These are phyloP conservation scores for Bipolaris sorokiniana DNA, from an alignment of 2,329 filamentous ascomycete species.

Conservation along the genomic window DNA sequence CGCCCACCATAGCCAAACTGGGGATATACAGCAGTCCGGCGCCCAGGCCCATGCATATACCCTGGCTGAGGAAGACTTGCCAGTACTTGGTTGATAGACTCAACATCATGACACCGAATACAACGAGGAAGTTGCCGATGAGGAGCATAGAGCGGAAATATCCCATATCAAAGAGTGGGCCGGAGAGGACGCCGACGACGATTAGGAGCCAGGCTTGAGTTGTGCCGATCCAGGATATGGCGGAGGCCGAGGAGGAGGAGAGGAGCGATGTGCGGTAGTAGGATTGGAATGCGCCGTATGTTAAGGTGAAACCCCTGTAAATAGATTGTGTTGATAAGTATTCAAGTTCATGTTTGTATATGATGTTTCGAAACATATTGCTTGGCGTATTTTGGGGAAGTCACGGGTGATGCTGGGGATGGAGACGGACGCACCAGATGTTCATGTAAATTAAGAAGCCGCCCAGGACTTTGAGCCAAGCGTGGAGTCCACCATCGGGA, in stretches of 20 bases:
- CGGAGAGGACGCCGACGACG: constrained; percentile 58
- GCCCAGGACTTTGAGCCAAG: constrained; percentile 49
- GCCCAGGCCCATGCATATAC: constrained; percentile 55
- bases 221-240: constrained; percentile 56
- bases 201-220: constrained; percentile 58
- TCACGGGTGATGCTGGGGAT: neutral
- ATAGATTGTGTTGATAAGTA: neutral
- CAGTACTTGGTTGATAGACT: constrained; percentile 62
- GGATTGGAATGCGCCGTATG: constrained; percentile 53
- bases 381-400: neutral
- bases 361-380: neutral
- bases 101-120: constrained; percentile 69
- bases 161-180: constrained; percentile 56
- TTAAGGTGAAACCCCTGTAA: constrained; percentile 50
- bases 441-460: constrained; percentile 50
- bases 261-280: constrained; percentile 55
- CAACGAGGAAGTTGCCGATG: constrained; percentile 59
- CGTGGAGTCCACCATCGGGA: constrained; percentile 48
- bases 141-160: constrained; percentile 54
- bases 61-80: constrained; percentile 62
- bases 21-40: constrained; percentile 48
- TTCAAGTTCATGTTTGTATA: neutral
- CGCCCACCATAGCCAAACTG: constrained; percentile 45
- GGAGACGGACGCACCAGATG: constrained; percentile 38
- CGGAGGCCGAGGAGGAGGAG: constrained; percentile 39